Conservation (phyloP, 2,329 filamentous ascomycete genomes). For the Neocucurbitaria cava region DNA sequence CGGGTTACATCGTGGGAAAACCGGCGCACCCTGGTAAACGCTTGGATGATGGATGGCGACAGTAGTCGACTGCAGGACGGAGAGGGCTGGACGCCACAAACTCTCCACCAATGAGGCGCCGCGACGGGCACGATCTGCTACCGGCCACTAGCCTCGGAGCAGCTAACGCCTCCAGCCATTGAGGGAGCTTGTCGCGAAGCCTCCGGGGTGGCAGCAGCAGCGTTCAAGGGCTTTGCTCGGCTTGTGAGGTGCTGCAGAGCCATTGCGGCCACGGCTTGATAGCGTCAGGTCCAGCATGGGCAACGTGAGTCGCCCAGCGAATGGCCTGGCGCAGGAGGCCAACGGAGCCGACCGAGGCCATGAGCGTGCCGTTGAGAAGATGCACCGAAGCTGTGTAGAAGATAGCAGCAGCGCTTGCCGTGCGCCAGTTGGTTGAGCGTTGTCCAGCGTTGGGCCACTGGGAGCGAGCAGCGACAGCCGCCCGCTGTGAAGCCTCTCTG, state of each 20-base stretch:
- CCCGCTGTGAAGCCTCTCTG: constrained; percentile 34
- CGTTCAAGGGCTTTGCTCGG: constrained; percentile 33
- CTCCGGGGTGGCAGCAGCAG: constrained; percentile 22
- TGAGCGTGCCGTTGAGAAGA: constrained; percentile 32
- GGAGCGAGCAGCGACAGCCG: constrained; percentile 26
- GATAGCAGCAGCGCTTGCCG: constrained; percentile 33
- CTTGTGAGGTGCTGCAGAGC: constrained; percentile 31
- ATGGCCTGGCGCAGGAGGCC: constrained; percentile 22
- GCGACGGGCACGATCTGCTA: constrained; percentile 36
- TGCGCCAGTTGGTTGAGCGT: no score
- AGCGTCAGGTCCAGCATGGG: constrained; percentile 34
- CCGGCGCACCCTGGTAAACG: constrained; percentile 30
- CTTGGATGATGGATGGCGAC: constrained; percentile 36
- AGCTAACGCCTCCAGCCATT: constrained; percentile 37
- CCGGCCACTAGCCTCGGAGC: constrained; percentile 45
- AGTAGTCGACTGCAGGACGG: constrained; percentile 42
- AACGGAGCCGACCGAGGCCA: constrained; percentile 46
- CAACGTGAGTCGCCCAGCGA: constrained; percentile 23
- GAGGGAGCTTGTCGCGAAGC: constrained; percentile 27
- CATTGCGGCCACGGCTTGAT: constrained; percentile 31
- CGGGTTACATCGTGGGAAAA: constrained; percentile 47
- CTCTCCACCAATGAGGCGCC: constrained; percentile 34
- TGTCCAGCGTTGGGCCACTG: no score
- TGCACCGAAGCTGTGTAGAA: constrained; percentile 49
- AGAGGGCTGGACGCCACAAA: constrained; percentile 42